Conservation (phyloP, 768 basidiomycete species). For the Pisolithus orientalis region DNA sequence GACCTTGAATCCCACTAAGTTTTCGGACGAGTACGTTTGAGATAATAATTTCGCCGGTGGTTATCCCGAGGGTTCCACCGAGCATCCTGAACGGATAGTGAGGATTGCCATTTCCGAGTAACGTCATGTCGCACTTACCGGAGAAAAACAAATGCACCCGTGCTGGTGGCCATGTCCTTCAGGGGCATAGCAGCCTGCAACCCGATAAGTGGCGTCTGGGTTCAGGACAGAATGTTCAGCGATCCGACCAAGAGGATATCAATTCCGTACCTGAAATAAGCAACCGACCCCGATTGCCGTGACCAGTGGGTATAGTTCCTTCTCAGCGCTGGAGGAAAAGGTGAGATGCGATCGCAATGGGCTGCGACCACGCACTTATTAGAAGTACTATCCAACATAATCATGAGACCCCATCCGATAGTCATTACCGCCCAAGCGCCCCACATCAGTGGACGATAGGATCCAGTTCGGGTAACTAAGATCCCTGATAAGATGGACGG, state of each 20-base stretch:
- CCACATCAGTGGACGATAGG: slow-evolving; percentile 30
- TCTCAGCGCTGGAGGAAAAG: slow-evolving; percentile 15
- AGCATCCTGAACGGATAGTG: slow-evolving; percentile 40
- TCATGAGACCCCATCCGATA: slow-evolving; percentile 32
- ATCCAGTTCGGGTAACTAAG: slow-evolving; percentile 19
- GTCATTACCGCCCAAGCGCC: slow-evolving; percentile 22
- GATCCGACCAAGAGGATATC: neutral
- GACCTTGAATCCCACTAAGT: slow-evolving; percentile 11
- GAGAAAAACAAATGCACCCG: slow-evolving; percentile 31
- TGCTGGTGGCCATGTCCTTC: slow-evolving; percentile 37
- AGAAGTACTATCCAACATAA: slow-evolving; percentile 28
- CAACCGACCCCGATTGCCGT: slow-evolving; percentile 30
- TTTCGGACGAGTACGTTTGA: slow-evolving; percentile 38
- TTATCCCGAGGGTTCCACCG: slow-evolving; percentile 71
- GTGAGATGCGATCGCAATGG: neutral
- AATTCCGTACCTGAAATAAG: slow-evolving; percentile 25
- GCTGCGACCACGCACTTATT: slow-evolving; percentile 15
- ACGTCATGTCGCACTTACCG: slow-evolving; percentile 14
- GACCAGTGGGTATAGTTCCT: slow-evolving; percentile 29
- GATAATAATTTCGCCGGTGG: slow-evolving; percentile 67
- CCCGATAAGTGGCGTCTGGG: slow-evolving; percentile 27
- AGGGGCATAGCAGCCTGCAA: slow-evolving; percentile 43
- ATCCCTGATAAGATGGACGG: slow-evolving; percentile 19
- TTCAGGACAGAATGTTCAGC: neutral
- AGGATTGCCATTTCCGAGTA: neutral